Evolutionary conservation across 106 monocot species (phyloP).

Genomic region (Dendrobium officinale): DNA sequence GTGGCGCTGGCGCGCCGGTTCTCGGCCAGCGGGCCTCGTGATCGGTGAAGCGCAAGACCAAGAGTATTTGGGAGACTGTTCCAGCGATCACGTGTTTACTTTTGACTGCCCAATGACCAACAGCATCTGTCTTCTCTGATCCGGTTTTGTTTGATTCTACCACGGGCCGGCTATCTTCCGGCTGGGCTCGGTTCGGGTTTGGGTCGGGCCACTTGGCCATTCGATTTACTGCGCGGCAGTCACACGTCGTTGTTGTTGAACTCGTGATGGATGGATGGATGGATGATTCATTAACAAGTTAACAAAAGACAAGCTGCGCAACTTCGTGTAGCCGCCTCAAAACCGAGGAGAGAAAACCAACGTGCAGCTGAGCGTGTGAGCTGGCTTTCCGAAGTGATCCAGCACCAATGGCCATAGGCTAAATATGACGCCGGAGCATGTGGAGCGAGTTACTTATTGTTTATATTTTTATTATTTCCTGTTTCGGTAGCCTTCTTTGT

Average conservation of each 20-base stretch:
- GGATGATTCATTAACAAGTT: background rate
- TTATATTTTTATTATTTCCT: too few species aligned
- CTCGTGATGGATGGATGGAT: background rate
- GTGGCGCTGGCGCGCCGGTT: background rate
- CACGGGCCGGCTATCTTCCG: background rate
- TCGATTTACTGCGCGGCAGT: background rate
- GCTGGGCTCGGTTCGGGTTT: background rate
- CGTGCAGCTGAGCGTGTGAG: too few species aligned
- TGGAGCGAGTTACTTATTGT: too few species aligned
- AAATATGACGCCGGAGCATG: too few species aligned
- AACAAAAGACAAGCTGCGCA: background rate
- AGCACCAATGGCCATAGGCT: too few species aligned
- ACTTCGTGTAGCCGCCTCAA: background rate
- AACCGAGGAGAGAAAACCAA: background rate
- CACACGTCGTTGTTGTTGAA: constrained; percentile 14
- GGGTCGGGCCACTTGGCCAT: background rate
- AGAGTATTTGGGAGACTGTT: constrained; percentile 11
- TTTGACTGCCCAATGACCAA: constrained; percentile 24
- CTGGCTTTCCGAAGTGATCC: too few species aligned
- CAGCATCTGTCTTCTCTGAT: constrained; percentile 15
- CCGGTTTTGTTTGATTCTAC: constrained; percentile 10
- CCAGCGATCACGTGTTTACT: constrained; percentile 17
- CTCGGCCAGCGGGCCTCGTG: constrained; percentile 9
- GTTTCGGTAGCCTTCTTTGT: too few species aligned
- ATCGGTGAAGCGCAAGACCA: constrained; percentile 5